Conservation (phyloP, 2,329 filamentous ascomycete species). For the Chalara sp. region DNA sequence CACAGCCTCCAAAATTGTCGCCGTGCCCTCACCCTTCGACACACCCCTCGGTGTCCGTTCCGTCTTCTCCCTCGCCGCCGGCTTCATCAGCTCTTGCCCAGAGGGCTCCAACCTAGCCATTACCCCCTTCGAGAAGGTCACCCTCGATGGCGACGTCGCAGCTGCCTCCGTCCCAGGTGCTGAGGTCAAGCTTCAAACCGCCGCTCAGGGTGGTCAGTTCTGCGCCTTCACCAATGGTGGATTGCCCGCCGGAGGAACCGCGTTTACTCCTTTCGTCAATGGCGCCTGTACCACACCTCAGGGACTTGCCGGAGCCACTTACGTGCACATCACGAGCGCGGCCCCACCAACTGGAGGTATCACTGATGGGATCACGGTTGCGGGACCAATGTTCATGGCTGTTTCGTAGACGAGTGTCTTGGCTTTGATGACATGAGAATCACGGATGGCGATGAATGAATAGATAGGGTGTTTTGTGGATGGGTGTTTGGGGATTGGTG, state of each 20-base stretch:
- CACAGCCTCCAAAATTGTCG: constrained; percentile 46
- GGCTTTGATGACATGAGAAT: too few species aligned
- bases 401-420: constrained; percentile 16
- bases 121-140: constrained; percentile 53
- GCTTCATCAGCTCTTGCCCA: constrained; percentile 67
- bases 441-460: too few species aligned
- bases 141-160: constrained; percentile 39
- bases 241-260: constrained; percentile 46
- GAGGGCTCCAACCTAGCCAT: constrained; percentile 56
- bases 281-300: constrained; percentile 55
- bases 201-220: constrained; percentile 46
- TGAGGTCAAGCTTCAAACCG: constrained; percentile 42
- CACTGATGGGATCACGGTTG: constrained; percentile 57
- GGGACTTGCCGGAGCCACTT: constrained; percentile 56
- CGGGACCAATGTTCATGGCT: constrained; percentile 54
- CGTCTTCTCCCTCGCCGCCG: constrained; percentile 67
- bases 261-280: constrained; percentile 50
- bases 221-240: constrained; percentile 63
- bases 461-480: too few species aligned
- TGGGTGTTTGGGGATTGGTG: too few species aligned
- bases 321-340: constrained; percentile 56
- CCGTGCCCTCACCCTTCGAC: constrained; percentile 64
- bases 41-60: constrained; percentile 60
- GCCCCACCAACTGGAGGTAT: constrained; percentile 44
- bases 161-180: constrained; percentile 31